Evolutionary conservation across 441 rosid species (phyloP).

Genomic region (Populus trichocarpa): DNA sequence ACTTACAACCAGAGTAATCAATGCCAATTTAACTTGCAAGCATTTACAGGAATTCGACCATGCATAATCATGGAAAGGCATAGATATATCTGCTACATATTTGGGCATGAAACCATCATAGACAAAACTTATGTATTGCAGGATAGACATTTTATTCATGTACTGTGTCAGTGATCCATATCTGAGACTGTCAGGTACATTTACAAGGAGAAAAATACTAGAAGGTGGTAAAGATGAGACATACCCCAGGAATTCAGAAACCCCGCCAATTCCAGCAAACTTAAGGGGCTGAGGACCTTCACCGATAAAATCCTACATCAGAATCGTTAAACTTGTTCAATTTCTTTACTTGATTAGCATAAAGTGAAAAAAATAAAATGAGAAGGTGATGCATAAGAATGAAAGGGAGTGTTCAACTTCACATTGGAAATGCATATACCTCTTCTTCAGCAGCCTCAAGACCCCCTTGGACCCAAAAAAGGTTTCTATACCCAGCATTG

Average conservation of each 20-base stretch:
- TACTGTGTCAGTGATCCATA: not conserved
- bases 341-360: not conserved
- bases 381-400: not conserved
- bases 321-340: not conserved
- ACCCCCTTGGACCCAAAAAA: slow-evolving; percentile 95
- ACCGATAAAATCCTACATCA: slow-evolving; percentile 65
- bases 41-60: not conserved
- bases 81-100: not conserved
- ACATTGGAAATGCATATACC: slow-evolving; percentile 34
- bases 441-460: slow-evolving; percentile 87
- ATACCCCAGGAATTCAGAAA: slow-evolving; percentile 94
- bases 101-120: not conserved
- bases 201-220: not conserved
- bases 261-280: slow-evolving; percentile 88
- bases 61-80: slow-evolving; percentile 1
- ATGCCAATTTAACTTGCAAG: not conserved
- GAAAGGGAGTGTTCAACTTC: slow-evolving; percentile 14
- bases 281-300: slow-evolving; percentile 82
- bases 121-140: not conserved
- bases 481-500: slow-evolving; percentile 74
- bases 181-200: not conserved
- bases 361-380: slow-evolving; percentile 10
- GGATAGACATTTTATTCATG: not conserved
- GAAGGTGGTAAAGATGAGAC: slow-evolving; percentile 13
- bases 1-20: not conserved